Evolutionary conservation across 2,329 filamentous ascomycete genomes (phyloP).

Genomic region (Phyllosticta citribraziliensis): DNA sequence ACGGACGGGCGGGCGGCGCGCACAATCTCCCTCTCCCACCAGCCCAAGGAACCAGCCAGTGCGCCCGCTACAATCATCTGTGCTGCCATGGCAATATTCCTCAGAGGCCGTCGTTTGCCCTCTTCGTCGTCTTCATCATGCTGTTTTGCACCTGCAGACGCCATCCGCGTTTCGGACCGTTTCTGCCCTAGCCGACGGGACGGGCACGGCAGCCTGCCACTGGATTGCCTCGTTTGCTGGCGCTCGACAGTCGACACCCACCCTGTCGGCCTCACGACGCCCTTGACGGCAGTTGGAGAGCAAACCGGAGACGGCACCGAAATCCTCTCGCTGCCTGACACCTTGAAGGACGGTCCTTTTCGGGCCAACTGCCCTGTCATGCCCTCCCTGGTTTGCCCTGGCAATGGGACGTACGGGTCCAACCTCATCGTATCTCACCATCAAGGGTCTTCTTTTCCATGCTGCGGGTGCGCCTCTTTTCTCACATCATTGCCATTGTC

Average conservation of each 20-base stretch:
- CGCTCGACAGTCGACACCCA: too few species aligned
- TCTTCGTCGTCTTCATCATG: neutral
- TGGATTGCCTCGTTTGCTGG: neutral
- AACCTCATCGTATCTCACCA: neutral
- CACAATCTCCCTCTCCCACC: neutral
- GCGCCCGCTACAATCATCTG: neutral
- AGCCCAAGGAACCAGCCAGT: neutral
- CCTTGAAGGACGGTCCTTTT: neutral
- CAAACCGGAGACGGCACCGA: neutral
- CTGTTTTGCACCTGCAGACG: conserved; percentile 1
- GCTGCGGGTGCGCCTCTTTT: neutral
- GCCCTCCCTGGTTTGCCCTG: too few species aligned
- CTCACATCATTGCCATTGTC: neutral
- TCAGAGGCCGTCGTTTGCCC: neutral
- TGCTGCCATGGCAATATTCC: neutral
- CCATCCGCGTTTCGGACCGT: conserved; percentile 5
- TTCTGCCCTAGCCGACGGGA: conserved; percentile 9
- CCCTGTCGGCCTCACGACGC: too few species aligned
- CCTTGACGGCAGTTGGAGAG: neutral
- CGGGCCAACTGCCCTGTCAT: too few species aligned
- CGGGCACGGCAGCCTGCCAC: neutral
- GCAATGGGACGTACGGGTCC: neutral
- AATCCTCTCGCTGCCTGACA: neutral
- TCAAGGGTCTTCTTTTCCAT: neutral
- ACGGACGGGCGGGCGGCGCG: neutral